Conservation (phyloP, 164 flowering plant genomes). For the Nymphaea thermarum region DNA sequence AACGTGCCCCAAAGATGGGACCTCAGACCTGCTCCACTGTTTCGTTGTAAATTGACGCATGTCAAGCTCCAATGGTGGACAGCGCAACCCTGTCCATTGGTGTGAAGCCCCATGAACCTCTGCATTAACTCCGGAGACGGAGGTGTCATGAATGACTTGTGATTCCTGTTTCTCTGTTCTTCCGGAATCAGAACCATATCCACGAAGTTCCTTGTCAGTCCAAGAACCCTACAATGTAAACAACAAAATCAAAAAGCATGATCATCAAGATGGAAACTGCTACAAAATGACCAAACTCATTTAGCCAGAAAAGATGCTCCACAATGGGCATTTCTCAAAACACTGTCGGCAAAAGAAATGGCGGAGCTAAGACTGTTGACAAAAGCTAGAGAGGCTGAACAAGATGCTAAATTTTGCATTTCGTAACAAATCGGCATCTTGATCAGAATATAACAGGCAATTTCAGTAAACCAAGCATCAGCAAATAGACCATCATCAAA, state of each 20-base stretch:
- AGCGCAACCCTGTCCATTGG: constrained; percentile 18
- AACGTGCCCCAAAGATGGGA: constrained; percentile 29
- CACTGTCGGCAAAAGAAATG: not conserved
- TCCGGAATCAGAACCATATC: not conserved
- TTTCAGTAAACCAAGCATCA: no score
- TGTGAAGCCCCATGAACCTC: not conserved
- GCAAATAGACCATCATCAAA: no score
- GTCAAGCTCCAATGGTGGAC: constrained; percentile 25
- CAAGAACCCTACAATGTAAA: not conserved
- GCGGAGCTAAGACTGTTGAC: not conserved
- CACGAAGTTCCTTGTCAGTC: not conserved
- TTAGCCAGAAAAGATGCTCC: no score
- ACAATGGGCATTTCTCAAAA: no score
- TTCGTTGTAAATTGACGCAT: constrained; percentile 3
- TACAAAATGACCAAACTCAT: not conserved
- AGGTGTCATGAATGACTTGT: not conserved
- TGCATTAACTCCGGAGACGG: not conserved
- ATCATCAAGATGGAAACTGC: not conserved
- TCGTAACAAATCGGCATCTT: no score
- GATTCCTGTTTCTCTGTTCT: not conserved
- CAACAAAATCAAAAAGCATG: not conserved
- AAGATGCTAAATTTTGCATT: no score
- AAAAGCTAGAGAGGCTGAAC: no score
- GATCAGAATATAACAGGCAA: no score
- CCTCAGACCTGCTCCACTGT: constrained; percentile 10